Conservation (phyloP, 1,284 basidiomycete genomes). For the Ganoderma leucocontextum region DNA sequence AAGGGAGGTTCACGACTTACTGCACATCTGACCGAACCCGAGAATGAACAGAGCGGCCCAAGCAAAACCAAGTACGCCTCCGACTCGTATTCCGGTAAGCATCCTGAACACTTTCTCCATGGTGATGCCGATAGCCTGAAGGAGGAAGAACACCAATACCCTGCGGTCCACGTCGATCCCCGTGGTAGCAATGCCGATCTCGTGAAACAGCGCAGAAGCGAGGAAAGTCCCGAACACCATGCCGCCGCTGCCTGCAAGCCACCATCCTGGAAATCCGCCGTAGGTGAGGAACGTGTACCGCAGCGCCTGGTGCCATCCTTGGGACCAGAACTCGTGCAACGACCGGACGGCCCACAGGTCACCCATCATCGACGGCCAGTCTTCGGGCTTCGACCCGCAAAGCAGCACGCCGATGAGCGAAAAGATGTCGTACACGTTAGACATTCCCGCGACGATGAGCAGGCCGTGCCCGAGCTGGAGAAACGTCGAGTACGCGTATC, state of each 20-base stretch:
- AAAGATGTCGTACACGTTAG: conserved; percentile 64
- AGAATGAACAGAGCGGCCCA: conserved; percentile 76
- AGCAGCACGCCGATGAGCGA: conserved; percentile 64
- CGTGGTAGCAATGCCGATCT: conserved; percentile 67
- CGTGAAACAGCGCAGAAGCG: conserved; percentile 79
- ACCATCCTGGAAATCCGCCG: conserved; percentile 68
- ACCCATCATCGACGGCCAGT: conserved; percentile 76
- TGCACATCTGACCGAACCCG: conserved; percentile 64
- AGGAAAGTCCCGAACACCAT: conserved; percentile 75
- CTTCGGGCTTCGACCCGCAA: conserved; percentile 59
- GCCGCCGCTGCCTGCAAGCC: conserved; percentile 61
- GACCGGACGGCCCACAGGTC: conserved; percentile 69
- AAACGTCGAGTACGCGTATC: conserved; percentile 63
- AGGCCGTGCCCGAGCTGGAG: conserved; percentile 70
- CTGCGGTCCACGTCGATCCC: conserved; percentile 61
- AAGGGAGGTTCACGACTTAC: conserved; percentile 48
- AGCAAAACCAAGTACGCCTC: conserved; percentile 62
- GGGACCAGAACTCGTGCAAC: conserved; percentile 74
- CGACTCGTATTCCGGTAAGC: conserved; percentile 61
- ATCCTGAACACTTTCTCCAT: conserved; percentile 67
- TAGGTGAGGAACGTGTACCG: conserved; percentile 73
- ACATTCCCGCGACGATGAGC: conserved; percentile 66
- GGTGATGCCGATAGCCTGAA: conserved; percentile 68
- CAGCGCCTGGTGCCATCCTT: conserved; percentile 77
- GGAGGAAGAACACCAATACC: conserved; percentile 65